A percentile compares a stretch with the other conserved stretches of the same genome.
phyloP scores from a whole-genome alignment of 139 green algal species.

The Haematococcus sp. region DNA sequence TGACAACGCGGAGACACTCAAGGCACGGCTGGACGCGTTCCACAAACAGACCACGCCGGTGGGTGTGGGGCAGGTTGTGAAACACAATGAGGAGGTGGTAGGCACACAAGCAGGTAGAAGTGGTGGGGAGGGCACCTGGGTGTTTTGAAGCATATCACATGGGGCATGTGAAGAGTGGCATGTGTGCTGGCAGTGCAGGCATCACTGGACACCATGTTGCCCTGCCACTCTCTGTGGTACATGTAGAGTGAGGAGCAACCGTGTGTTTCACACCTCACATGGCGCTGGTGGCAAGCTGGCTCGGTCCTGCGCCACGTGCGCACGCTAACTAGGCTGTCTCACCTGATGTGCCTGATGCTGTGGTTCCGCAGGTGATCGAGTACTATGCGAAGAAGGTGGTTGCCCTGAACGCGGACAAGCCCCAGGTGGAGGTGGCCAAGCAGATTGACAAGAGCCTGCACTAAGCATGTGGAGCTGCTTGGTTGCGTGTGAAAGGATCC shows the following conservation, averaged over 20 bases:
- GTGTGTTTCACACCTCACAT: too few species aligned
- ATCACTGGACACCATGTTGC: too few species aligned
- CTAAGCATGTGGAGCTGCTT: too few species aligned
- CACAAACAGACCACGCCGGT: constrained; percentile 88
- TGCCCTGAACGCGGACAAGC: constrained; percentile 60
- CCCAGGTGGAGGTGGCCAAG: constrained; percentile 51
- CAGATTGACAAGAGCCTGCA: constrained; percentile 60
- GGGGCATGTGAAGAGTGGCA: too few species aligned
- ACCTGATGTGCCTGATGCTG: too few species aligned
- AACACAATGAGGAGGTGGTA: not conserved
- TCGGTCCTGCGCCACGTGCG: too few species aligned
- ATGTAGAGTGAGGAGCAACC: too few species aligned
- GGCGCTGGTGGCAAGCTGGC: not conserved
- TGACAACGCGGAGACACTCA: constrained; percentile 97
- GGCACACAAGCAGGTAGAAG: not conserved
- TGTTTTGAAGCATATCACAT: not conserved
- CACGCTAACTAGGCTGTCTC: too few species aligned
- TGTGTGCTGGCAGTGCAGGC: too few species aligned
- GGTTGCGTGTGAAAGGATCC: too few species aligned
- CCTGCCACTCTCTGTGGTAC: too few species aligned
- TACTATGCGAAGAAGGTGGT: constrained; percentile 66
- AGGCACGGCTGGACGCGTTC: constrained; percentile 86
- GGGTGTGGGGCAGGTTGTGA: not conserved
- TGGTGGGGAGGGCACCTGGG: not conserved
- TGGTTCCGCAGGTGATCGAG: constrained; percentile 52